Base-by-base conservation (phyloP, 78 protist genomes). In the Emiliania huxleyi region DNA sequence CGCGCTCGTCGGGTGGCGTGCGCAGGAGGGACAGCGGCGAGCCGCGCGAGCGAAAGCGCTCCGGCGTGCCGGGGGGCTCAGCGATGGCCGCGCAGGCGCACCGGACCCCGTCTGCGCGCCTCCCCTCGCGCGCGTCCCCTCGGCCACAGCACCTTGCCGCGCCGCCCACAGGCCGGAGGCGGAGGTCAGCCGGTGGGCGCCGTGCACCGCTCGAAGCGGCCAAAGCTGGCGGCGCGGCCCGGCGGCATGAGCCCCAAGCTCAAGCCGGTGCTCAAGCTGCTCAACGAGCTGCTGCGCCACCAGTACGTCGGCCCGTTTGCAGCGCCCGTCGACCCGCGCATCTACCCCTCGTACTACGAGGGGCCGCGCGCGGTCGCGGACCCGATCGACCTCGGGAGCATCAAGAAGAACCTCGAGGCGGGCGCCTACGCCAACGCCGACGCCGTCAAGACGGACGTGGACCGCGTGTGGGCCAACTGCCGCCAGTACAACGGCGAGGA, bases 331-430 rank as follows among this genome's bases (percentile, higher is more conserved):
- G 75, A 62, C 23, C 75, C 75, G 15, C 8, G 62, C 15, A 8
- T 52, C 8, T 52, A 52, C 15, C 62, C 62, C 8, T 8, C 8
- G 8, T 52, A 52, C 62, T 52, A 52, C 62, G 15, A 8, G 62
- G 15, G 15, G 62, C 29, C 15, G 62, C 8, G 62, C 62, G 15
- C 62, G 62, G 62, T 62, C 11, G 2, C 73, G 38, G 33, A 44
- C 23, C 97, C 97, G 38, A 95, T 95, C 95, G 97, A 95, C 49
- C 93, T 95, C 5, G 95, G 95, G n/a, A 94, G 94, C 5, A 33
- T 95, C n/a, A 25, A 33, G 52, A 62, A 42, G 42, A 1, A 85
- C 33, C 92, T 93, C 25, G 91, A 56, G 38, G n/a, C 29, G 38
- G 71, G 91, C 35, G 21, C 23, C 21, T 93, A 89, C 90, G n/a